A percentile compares a stretch with the other conserved stretches of the same genome.
These are phyloP conservation scores for Macrophomina phaseolina DNA, from an alignment of 2,329 filamentous ascomycete genomes.

Conservation along the genomic window DNA sequence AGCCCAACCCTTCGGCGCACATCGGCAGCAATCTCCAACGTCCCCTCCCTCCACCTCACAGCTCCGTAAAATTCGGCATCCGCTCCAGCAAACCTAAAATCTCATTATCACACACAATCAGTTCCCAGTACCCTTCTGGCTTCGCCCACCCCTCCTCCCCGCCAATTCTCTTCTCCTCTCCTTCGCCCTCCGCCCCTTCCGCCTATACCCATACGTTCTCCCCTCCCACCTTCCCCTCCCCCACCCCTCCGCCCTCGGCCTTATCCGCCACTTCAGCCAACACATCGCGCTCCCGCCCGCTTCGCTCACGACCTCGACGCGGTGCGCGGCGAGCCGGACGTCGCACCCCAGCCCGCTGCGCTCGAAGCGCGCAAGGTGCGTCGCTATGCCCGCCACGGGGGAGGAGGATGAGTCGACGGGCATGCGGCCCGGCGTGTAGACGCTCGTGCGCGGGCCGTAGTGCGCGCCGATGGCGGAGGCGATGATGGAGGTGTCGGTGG, in stretches of 20 bases:
- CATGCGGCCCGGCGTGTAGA: not conserved
- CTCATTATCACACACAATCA: slow-evolving; percentile 13
- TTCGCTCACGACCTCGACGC: slow-evolving; percentile 4
- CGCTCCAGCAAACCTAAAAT: not conserved
- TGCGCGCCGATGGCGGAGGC: slow-evolving; percentile 5
- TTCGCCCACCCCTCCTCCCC: slow-evolving; percentile 3
- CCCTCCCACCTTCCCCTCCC: slow-evolving; percentile 6
- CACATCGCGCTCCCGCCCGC: not conserved
- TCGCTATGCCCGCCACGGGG: not conserved
- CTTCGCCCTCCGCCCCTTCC: not conserved
- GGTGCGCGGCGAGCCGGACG: not conserved
- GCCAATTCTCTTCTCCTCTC: not conserved
- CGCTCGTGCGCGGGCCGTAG: not conserved
- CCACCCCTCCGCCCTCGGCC: not conserved
- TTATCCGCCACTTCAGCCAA: slow-evolving; percentile 4
- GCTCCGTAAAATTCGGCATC: slow-evolving; percentile 7
- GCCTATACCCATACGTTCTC: slow-evolving; percentile 11
- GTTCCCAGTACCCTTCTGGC: slow-evolving; percentile 17
- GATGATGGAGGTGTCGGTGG: not conserved
- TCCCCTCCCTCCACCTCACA: not conserved
- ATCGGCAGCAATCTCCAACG: too few relatives aligned
- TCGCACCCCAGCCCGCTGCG: not conserved
- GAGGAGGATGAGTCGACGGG: not conserved
- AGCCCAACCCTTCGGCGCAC: too few relatives aligned
- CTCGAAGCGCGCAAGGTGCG: slow-evolving; percentile 8